Evolutionary conservation across 306 rosid species (phyloP).

Genomic region (Acacia confusa): DNA sequence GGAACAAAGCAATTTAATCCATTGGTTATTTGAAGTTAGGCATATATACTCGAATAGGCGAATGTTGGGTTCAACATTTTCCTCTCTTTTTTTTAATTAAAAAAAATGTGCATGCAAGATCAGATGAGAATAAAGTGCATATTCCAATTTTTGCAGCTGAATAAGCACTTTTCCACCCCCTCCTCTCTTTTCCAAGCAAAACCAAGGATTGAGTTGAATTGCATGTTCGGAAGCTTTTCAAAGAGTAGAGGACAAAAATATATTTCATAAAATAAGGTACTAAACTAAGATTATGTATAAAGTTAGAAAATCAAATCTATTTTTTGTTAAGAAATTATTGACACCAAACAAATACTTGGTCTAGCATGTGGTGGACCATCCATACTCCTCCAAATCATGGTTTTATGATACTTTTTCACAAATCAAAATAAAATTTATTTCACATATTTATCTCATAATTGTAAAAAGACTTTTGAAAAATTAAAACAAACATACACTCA

Average conservation of each 20-base stretch:
- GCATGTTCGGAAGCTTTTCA: neutral
- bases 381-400: no score
- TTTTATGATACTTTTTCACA: accelerated
- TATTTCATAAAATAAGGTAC: no score
- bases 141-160: neutral
- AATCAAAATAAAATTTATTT: no score
- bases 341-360: no score
- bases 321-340: no score
- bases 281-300: no score
- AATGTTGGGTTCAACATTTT: neutral
- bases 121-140: neutral
- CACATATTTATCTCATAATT: no score
- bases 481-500: no score
- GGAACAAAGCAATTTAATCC: neutral
- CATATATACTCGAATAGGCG: neutral
- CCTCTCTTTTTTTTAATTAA: accelerated
- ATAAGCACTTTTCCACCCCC: neutral
- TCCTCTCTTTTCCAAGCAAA: neutral
- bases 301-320: no score
- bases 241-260: no score
- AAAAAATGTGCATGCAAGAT: neutral
- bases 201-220: neutral
- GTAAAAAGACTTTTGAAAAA: no score
- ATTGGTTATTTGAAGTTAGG: neutral
- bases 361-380: no score